Base-by-base conservation (phyloP, 129 eudicot species). In the sunflower (Helianthus annuus) region DNA sequence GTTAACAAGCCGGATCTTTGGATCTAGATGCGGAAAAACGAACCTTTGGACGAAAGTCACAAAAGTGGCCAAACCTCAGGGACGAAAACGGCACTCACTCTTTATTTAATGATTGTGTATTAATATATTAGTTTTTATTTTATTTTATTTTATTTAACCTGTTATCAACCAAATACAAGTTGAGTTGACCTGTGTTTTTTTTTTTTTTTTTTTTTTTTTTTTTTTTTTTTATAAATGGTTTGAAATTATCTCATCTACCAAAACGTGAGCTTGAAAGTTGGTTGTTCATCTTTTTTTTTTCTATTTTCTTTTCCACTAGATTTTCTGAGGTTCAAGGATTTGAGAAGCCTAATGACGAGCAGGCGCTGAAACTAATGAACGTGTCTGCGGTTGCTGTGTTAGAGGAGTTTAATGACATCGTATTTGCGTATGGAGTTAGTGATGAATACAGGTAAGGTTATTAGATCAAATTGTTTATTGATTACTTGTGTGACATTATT, bases 341-440 rank as follows among this genome's bases (percentile, higher is more conserved):
- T 76, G 87, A 84, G 85, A 95, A 90, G 91, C 97, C 96, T 34
- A 95, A 95, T 77, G 99, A 94, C 63, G 87, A 74, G 76, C 84
- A 79, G 70, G 99, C 99, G 58, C 76, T 95, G 85, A 84, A 88
- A 76, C 96, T 90, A 54, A 95, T 95, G 99, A 95, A 95, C 81
- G 84, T 96, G 55, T 90, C 94, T 86, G 99, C 97, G 19, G 81
- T 78, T 71, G 82, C 83, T 78, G 84, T 95, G 54, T 49, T 86
- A 45, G 85, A 88, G 78, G 96, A 88, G 76, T 86, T 90, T 58
- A 75, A 71, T 22, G 96, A 90, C 49, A 76, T 90, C 48, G 81
- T 95, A 62, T 95, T 90, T 72, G 83, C 96, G 16, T 95, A 90
- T 48, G 99, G 99, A 59, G 96, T 83, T 66, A 95, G 99, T 75